Evolutionary conservation across 441 rosid genomes (phyloP).

Genomic region (Raphanus hybrid): DNA sequence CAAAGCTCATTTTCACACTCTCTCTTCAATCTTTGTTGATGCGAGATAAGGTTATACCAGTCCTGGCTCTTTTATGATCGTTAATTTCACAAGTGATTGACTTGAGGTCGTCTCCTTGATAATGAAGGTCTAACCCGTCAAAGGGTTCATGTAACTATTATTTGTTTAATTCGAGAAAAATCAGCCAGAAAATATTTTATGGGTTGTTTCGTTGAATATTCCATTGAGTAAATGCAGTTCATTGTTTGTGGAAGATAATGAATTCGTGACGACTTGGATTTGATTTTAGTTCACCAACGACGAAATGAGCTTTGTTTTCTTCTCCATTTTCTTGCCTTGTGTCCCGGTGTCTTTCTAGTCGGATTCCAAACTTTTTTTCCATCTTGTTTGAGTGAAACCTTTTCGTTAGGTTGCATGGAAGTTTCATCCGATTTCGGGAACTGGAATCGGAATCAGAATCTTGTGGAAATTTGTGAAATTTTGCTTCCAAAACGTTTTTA

Average conservation of each 20-base stretch:
- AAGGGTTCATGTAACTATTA: background rate
- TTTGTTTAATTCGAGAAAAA: background rate
- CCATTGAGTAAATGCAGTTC: background rate
- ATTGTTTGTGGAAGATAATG: background rate
- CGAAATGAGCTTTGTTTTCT: background rate
- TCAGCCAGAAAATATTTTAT: background rate
- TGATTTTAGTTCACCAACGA: background rate
- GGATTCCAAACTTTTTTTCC: background rate
- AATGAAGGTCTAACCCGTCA: constrained; percentile 9
- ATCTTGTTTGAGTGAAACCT: background rate
- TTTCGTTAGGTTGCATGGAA: too few species aligned
- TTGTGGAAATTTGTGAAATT: too few species aligned
- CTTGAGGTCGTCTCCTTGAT: constrained; percentile 15
- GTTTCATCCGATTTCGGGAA: too few species aligned
- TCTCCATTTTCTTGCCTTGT: background rate
- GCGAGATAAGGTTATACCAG: constrained; percentile 5
- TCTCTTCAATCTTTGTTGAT: background rate
- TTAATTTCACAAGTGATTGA: background rate
- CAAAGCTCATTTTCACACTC: constrained; percentile 8
- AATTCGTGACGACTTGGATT: background rate
- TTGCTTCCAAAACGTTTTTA: too few species aligned
- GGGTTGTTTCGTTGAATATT: background rate
- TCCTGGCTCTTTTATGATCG: constrained; percentile 1
- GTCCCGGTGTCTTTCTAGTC: background rate
- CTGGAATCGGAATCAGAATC: too few species aligned